Conservation (phyloP, 192 early-diverging fungal species). For the Backusella circina region DNA sequence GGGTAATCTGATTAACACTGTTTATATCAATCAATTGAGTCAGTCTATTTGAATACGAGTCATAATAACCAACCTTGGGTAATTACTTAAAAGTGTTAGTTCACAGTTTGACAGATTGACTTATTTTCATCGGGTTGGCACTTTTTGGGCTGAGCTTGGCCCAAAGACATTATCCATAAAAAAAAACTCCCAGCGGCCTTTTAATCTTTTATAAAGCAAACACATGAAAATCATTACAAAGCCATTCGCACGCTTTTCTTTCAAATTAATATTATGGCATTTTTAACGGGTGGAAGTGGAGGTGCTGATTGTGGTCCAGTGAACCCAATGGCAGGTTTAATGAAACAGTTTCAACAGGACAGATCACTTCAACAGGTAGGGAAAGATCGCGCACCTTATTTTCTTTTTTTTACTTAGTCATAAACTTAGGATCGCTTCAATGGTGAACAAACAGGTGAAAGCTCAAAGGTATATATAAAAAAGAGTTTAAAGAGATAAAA, state of each 20-base stretch:
- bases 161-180: background rate
- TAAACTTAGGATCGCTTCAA: constrained; percentile 23
- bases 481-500: background rate
- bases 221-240: background rate
- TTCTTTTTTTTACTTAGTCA: background rate
- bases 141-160: too few relatives aligned
- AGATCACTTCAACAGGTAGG: constrained; percentile 74
- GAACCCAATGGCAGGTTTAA: constrained; percentile 71
- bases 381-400: background rate
- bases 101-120: too few relatives aligned
- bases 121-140: too few relatives aligned
- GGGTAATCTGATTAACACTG: too few relatives aligned
- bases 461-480: constrained; percentile 14
- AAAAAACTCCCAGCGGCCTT: background rate
- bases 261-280: background rate
- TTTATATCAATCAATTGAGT: too few relatives aligned
- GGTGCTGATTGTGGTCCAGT: constrained; percentile 73
- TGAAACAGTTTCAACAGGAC: constrained; percentile 79
- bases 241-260: background rate
- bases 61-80: too few relatives aligned
- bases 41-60: too few relatives aligned
- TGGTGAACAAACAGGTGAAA: constrained; percentile 19
- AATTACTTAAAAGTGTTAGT: too few relatives aligned
- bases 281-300: constrained; percentile 1
- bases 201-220: background rate